Conservation (phyloP, 148 eudicot species). For the Vaccinium macrocarpon region DNA sequence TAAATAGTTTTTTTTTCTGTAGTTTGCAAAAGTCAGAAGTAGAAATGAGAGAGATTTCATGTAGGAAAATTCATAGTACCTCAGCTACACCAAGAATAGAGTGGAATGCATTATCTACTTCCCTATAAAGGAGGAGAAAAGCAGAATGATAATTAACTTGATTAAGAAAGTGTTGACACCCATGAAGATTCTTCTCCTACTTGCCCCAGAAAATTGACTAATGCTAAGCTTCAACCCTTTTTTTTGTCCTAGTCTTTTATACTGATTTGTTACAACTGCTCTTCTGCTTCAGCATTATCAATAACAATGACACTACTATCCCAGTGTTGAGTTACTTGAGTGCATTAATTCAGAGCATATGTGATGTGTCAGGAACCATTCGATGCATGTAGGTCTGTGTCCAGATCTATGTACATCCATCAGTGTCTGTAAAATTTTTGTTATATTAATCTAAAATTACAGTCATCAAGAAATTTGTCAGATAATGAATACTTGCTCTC, state of each 20-base stretch:
- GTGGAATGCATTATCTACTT: not conserved
- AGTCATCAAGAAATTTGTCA: not conserved
- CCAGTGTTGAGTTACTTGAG: not conserved
- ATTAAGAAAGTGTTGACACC: not conserved
- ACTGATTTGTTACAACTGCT: conserved; percentile 11
- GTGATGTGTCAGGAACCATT: not conserved
- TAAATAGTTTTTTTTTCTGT: not conserved
- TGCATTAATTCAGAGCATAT: not conserved
- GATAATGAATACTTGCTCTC: not conserved
- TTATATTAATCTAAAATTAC: not conserved
- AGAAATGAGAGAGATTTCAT: not conserved
- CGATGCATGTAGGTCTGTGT: not conserved
- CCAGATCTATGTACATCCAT: not conserved
- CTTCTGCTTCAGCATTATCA: not conserved
- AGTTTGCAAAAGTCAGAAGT: not conserved
- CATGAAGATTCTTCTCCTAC: not conserved
- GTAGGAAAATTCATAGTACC: not conserved
- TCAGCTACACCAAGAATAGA: not conserved
- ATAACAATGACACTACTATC: not conserved
- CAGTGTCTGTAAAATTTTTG: not conserved
- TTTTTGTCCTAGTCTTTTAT: not conserved
- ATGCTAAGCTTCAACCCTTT: not conserved
- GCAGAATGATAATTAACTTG: not conserved
- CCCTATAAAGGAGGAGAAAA: not conserved
- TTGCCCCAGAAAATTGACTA: not conserved